Conservation (phyloP, 306 rosid genomes). For the Cucumis hystrix region DNA sequence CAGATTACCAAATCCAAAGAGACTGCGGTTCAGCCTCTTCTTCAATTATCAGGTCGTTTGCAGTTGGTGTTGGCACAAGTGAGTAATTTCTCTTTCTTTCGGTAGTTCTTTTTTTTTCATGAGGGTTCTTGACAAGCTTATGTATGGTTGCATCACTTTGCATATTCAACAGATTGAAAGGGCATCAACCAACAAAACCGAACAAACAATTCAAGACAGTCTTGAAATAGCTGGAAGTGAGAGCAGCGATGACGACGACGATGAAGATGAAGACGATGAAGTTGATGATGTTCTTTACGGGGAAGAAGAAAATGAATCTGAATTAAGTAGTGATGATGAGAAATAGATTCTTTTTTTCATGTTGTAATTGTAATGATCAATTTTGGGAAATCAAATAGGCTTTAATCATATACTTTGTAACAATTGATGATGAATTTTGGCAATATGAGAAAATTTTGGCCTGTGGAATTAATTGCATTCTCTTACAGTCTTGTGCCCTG, state of each 20-base stretch:
- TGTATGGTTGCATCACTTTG: background rate
- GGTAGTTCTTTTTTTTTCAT: background rate
- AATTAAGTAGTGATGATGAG: slow-evolving; percentile 61
- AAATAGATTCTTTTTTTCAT: slow-evolving; percentile 15
- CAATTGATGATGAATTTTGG: background rate
- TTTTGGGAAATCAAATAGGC: background rate
- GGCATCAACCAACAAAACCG: slow-evolving; percentile 29
- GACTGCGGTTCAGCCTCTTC: slow-evolving; percentile 41
- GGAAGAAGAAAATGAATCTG: slow-evolving; percentile 58
- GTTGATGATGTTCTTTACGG: slow-evolving; percentile 33
- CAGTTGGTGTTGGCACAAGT: slow-evolving; percentile 83
- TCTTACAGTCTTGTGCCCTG: too few relatives aligned
- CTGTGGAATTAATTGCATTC: background rate
- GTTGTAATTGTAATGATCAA: slow-evolving; percentile 1
- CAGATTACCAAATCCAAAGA: slow-evolving; percentile 61
- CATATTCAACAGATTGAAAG: slow-evolving; percentile 44
- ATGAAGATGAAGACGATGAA: slow-evolving; percentile 32
- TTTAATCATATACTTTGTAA: background rate
- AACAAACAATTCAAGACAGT: slow-evolving; percentile 16
- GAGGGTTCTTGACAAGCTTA: background rate
- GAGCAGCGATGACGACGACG: slow-evolving; percentile 28
- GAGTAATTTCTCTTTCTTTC: background rate
- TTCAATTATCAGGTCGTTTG: slow-evolving; percentile 77
- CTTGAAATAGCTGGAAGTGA: slow-evolving; percentile 27
- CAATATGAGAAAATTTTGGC: background rate